phyloP scores from a whole-genome alignment of 139 green algal species.

The Mesostigma viride region DNA sequence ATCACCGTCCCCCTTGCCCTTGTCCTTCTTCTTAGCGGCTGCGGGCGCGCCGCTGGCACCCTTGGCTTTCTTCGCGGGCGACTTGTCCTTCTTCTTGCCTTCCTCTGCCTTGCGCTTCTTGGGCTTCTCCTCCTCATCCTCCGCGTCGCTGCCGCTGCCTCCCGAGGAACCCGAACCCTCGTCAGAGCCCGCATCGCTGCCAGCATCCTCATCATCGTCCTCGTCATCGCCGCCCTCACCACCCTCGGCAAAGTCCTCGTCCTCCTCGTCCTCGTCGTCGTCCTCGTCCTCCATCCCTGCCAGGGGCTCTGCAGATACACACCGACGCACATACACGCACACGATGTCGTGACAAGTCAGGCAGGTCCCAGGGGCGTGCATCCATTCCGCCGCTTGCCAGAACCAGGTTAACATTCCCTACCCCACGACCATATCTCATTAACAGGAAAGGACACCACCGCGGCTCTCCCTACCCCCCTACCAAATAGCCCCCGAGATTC shows the following conservation, averaged over 20 bases:
- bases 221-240: background rate
- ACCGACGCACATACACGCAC: background rate
- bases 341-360: too few relatives aligned
- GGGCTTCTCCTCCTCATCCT: slow-evolving; percentile 4
- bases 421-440: too few relatives aligned
- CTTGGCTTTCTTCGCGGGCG: slow-evolving; percentile 12
- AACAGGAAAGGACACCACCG: too few relatives aligned
- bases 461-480: too few relatives aligned
- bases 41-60: background rate
- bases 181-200: background rate
- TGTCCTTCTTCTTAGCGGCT: background rate
- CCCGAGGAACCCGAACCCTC: background rate
- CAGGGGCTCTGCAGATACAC: background rate
- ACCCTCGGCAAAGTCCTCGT: slow-evolving; percentile 9
- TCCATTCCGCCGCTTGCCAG: too few relatives aligned
- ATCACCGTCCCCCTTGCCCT: background rate
- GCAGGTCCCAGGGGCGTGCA: too few relatives aligned
- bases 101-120: background rate
- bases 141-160: background rate
- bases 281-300: slow-evolving; percentile 19
- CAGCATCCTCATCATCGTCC: background rate
- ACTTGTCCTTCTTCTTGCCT: background rate
- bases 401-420: too few relatives aligned
- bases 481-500: too few relatives aligned
- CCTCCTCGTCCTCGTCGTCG: slow-evolving; percentile 14